Conservation (phyloP, 148 eudicot species). For the Nepenthes gracilis region DNA sequence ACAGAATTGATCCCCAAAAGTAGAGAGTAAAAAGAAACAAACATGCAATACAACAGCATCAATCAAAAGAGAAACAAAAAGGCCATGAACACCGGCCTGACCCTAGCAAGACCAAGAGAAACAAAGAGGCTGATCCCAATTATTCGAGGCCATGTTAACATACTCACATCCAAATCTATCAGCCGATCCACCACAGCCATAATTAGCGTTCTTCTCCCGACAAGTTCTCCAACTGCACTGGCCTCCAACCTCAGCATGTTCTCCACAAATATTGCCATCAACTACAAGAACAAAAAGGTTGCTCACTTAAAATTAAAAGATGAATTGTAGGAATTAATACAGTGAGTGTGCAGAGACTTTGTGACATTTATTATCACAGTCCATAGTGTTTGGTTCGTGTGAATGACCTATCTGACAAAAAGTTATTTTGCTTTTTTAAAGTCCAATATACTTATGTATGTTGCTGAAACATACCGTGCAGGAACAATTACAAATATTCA, state of each 20-base stretch:
- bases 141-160: too few relatives aligned
- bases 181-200: slow-evolving; percentile 62
- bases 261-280: slow-evolving; percentile 51
- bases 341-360: too few relatives aligned
- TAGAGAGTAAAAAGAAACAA: too few relatives aligned
- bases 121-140: not conserved
- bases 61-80: not conserved
- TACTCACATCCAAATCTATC: slow-evolving; percentile 90
- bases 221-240: slow-evolving; percentile 60
- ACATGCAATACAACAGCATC: too few relatives aligned
- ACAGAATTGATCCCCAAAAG: not conserved
- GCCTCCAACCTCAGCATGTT: slow-evolving; percentile 77
- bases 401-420: too few relatives aligned
- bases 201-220: slow-evolving; percentile 53
- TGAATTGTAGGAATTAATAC: not conserved
- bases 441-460: too few relatives aligned
- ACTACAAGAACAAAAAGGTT: slow-evolving; percentile 25
- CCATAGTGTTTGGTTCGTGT: too few relatives aligned
- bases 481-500: too few relatives aligned
- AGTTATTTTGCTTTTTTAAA: too few relatives aligned
- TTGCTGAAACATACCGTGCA: too few relatives aligned
- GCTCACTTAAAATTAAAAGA: not conserved
- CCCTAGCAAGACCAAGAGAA: not conserved
- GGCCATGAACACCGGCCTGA: not conserved
- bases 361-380: too few relatives aligned